Conservation (phyloP, 2,329 filamentous ascomycete species). For the Fusarium sterilihyphosum region DNA sequence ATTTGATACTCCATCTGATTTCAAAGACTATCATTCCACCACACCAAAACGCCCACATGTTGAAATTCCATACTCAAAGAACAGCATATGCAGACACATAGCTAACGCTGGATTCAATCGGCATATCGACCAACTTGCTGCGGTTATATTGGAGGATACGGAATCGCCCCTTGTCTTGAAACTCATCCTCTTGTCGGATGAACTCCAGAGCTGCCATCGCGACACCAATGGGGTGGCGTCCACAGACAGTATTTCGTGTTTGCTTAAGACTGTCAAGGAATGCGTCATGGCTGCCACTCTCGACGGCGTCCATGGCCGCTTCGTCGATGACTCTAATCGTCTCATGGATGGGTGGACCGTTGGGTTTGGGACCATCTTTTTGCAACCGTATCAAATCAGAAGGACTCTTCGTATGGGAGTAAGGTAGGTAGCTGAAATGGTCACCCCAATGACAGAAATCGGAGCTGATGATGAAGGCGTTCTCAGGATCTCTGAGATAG, state of each 20-base stretch:
- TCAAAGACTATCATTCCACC: background rate
- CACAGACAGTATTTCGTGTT: constrained; percentile 93
- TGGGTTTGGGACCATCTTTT: constrained; percentile 47
- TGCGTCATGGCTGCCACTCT: constrained; percentile 74
- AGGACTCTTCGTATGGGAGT: constrained; percentile 60
- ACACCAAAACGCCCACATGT: background rate
- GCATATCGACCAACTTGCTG: constrained; percentile 72
- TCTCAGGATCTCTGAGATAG: constrained; percentile 79
- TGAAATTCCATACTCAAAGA: background rate
- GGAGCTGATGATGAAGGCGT: constrained; percentile 88
- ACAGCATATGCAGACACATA: constrained; percentile 90
- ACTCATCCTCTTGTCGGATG: background rate
- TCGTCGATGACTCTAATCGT: constrained; percentile 84
- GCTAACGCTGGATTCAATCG: constrained; percentile 56
- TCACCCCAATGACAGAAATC: constrained; percentile 98
- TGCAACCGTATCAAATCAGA: constrained; percentile 53
- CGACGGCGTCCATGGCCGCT: constrained; percentile 84
- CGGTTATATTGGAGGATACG: constrained; percentile 87
- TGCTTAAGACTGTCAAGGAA: constrained; percentile 76
- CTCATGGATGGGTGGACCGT: constrained; percentile 74
- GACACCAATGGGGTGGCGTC: constrained; percentile 92
- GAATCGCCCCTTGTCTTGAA: constrained; percentile 65
- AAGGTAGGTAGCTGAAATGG: constrained; percentile 83
- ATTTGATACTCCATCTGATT: background rate
- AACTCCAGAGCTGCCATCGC: constrained; percentile 75